Percentiles rank a stretch among this genome's conserved stretches.
Evolutionary conservation across 805 yeast species (phyloP).

Genomic region (Ogataea pignaliae): DNA sequence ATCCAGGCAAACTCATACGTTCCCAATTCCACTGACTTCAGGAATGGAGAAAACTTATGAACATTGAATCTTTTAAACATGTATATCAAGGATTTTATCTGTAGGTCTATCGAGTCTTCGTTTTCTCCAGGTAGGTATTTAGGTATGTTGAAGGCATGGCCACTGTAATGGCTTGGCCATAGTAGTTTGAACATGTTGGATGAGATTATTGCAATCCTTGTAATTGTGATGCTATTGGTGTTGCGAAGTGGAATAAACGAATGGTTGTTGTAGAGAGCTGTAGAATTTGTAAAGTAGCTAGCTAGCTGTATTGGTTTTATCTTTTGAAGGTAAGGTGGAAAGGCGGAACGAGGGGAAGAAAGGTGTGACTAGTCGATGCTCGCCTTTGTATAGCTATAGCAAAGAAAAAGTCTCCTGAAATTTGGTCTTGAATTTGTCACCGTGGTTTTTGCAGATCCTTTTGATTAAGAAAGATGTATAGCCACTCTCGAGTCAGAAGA

Average conservation of each 20-base stretch:
- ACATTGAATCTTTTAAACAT: slow-evolving; percentile 50
- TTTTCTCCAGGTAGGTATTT: slow-evolving; percentile 39
- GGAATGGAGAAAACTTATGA: slow-evolving; percentile 39
- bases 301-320: no score
- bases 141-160: slow-evolving; percentile 43
- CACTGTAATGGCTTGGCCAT: slow-evolving; percentile 30
- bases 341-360: no score
- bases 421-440: no score
- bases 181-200: slow-evolving; percentile 24
- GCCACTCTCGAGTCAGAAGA: no score
- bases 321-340: no score
- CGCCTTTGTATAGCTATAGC: no score
- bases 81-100: slow-evolving; percentile 54
- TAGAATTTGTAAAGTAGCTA: no score
- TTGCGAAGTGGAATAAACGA: neutral
- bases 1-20: slow-evolving; percentile 20
- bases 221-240: neutral
- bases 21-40: slow-evolving; percentile 28
- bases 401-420: no score
- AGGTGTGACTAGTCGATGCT: no score
- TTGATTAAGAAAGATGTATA: no score
- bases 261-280: no score
- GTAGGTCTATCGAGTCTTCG: slow-evolving; percentile 59
- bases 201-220: neutral
- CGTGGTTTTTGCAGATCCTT: no score